These are phyloP conservation scores for Nigrospora osmanthi DNA, from an alignment of 2,329 filamentous ascomycete species.

Conservation along the genomic window DNA sequence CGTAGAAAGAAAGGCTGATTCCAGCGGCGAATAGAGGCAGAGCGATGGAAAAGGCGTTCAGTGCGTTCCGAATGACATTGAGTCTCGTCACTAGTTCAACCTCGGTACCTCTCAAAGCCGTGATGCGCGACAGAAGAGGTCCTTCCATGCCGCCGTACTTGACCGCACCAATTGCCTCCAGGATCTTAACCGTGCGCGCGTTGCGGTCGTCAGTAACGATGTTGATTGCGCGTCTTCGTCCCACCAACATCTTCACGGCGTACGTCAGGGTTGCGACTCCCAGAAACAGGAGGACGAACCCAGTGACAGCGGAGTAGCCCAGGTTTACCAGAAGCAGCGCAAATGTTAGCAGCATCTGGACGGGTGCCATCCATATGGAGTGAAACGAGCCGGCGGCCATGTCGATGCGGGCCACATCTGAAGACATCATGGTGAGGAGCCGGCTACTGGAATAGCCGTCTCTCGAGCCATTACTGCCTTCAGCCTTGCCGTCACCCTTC, in stretches of 20 bases:
- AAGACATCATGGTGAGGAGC: background rate
- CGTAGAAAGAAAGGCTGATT: constrained; percentile 82
- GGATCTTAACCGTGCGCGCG: constrained; percentile 82
- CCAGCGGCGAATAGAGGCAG: constrained; percentile 92
- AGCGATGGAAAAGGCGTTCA: constrained; percentile 75
- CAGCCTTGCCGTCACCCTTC: constrained; percentile 79
- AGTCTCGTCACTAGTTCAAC: constrained; percentile 75
- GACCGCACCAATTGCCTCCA: constrained; percentile 89
- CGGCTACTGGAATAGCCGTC: background rate
- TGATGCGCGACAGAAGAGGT: constrained; percentile 71
- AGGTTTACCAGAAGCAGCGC: constrained; percentile 77
- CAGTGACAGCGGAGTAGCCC: constrained; percentile 79
- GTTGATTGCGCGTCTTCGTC: constrained; percentile 73
- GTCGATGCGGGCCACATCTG: constrained; percentile 55
- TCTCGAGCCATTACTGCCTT: constrained; percentile 56
- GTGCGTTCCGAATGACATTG: constrained; percentile 73
- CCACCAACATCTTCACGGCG: constrained; percentile 69
- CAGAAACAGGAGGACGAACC: constrained; percentile 73
- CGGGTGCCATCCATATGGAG: constrained; percentile 78
- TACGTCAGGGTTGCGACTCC: constrained; percentile 69
- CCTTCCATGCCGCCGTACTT: constrained; percentile 95
- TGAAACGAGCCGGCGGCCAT: constrained; percentile 85
- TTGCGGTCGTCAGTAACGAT: constrained; percentile 90
- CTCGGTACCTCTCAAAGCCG: constrained; percentile 65
- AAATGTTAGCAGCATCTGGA: constrained; percentile 71